phyloP scores from a whole-genome alignment of 2,329 filamentous ascomycete genomes.

The Cordyceps cateniannulata region DNA sequence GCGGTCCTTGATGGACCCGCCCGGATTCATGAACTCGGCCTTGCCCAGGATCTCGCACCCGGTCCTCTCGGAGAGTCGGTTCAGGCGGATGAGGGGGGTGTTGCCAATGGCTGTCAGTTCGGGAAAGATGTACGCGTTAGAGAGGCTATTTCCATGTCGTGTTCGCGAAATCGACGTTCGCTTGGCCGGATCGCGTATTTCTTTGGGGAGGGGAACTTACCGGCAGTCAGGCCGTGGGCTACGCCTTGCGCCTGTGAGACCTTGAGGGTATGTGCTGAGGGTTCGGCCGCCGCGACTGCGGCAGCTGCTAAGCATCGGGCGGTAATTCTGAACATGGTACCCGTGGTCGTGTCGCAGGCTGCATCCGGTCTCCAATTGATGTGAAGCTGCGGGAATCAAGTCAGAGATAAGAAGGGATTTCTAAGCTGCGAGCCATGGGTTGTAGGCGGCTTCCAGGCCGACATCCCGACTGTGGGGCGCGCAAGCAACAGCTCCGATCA shows the following conservation, averaged over 20 bases:
- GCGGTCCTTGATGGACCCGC: slow-evolving; percentile 92
- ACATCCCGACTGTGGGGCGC: not conserved
- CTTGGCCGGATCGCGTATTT: not conserved
- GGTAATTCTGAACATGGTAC: slow-evolving; percentile 61
- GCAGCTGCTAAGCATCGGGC: slow-evolving; percentile 50
- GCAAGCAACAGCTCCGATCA: not conserved
- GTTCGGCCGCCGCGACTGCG: slow-evolving; percentile 45
- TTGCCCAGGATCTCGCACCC: slow-evolving; percentile 94
- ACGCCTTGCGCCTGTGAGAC: slow-evolving; percentile 77
- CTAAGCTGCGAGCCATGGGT: not conserved
- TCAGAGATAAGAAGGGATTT: not conserved
- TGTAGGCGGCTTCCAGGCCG: not conserved
- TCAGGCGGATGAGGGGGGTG: slow-evolving; percentile 87
- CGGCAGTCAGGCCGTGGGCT: slow-evolving; percentile 72
- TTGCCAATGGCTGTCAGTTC: slow-evolving; percentile 76
- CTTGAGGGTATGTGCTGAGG: slow-evolving; percentile 54
- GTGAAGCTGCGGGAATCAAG: not conserved
- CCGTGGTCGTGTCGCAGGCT: not conserved
- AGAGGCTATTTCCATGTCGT: not conserved
- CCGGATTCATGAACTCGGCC: slow-evolving; percentile 98
- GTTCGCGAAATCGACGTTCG: not conserved
- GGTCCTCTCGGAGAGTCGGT: slow-evolving; percentile 80
- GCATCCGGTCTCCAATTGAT: not conserved
- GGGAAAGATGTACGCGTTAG: not conserved
- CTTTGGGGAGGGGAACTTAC: slow-evolving; percentile 40